Evolutionary conservation across 306 rosid species (phyloP).

Genomic region (Nissolia schottii): DNA sequence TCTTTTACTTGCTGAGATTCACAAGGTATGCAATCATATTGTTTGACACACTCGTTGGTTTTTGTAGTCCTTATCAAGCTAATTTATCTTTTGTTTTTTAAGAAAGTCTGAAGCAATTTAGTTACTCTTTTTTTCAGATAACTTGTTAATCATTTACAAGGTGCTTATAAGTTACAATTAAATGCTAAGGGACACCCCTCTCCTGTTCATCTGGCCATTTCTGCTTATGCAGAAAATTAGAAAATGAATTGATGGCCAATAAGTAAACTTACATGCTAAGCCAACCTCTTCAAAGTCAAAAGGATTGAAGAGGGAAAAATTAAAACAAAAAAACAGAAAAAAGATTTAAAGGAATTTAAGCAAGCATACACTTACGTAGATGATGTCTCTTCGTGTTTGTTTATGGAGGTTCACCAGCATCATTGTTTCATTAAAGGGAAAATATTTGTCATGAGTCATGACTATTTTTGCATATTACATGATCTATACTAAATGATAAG

Average conservation of each 20-base stretch:
- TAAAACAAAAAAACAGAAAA: not conserved
- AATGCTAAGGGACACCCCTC: not conserved
- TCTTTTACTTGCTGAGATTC: constrained; percentile 94
- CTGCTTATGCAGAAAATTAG: not conserved
- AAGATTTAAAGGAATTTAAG: not conserved
- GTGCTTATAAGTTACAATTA: not conserved
- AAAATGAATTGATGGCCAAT: not conserved
- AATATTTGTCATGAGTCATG: not conserved
- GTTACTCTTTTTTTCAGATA: not conserved
- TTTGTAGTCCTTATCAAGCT: constrained; percentile 9
- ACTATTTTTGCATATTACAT: not conserved
- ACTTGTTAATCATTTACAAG: not conserved
- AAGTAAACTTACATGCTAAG: not conserved
- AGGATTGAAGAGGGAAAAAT: not conserved
- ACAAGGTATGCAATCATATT: constrained; percentile 57
- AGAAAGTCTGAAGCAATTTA: too few species aligned
- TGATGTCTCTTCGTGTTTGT: not conserved
- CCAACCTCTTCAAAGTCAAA: not conserved
- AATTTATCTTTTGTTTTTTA: not conserved
- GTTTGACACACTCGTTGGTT: constrained; percentile 4
- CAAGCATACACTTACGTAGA: not conserved
- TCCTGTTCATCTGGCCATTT: not conserved
- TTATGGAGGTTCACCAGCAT: not conserved
- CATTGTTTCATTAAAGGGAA: not conserved
- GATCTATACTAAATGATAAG: not conserved